Base-by-base conservation (phyloP, 2,329 filamentous ascomycete genomes). In the Chrysoporthe deuterocubensis region DNA sequence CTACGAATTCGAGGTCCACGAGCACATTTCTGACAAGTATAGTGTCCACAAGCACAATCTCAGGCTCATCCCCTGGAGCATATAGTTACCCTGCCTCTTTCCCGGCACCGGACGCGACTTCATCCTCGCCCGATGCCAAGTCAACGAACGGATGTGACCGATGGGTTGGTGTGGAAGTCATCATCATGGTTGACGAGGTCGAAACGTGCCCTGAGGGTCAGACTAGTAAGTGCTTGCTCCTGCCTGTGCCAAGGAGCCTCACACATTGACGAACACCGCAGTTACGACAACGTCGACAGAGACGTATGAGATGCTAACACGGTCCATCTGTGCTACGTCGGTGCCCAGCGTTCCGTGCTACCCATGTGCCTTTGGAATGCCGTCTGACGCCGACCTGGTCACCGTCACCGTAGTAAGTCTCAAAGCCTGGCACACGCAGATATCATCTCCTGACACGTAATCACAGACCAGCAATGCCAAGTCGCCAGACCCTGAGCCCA, bases 321-420 rank as follows among this genome's bases (percentile, higher is more conserved):
- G 74, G 8, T 73, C 76, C 9, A 75, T 77, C 66, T 77, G 74
- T 70, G 69, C 75, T 34, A 76, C 72, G 2, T 70, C 71, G 4
- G 71, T 70, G 16, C 64, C 72, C 6, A 71, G 71, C 48, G 65
- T 65, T 14, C 76, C 76, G 2, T 78, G 75, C 67, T 78, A 77
- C 44, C 71, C 74, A 5, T 77, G 76, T 62, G 69, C 74, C n/a
- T 65, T 74, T 42, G 68, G 71, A 40, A 67, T 71, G 4, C 72
- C 71, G 14, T 34, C 72, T 3, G 61, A 70, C 6, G 65, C 67
- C 18, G 70, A 74, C 61, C 65, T 69, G 9, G 67, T 72, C 37
- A 77, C 76, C 2, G 74, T 76, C 48, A 75, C 74, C 9, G 57
- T 72, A 44, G 74, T 75, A 68, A 69, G 71, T 61, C 52, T 5